These are phyloP conservation scores for Pseudopithomyces chartarum DNA, from an alignment of 2,329 filamentous ascomycete genomes.

Conservation along the genomic window DNA sequence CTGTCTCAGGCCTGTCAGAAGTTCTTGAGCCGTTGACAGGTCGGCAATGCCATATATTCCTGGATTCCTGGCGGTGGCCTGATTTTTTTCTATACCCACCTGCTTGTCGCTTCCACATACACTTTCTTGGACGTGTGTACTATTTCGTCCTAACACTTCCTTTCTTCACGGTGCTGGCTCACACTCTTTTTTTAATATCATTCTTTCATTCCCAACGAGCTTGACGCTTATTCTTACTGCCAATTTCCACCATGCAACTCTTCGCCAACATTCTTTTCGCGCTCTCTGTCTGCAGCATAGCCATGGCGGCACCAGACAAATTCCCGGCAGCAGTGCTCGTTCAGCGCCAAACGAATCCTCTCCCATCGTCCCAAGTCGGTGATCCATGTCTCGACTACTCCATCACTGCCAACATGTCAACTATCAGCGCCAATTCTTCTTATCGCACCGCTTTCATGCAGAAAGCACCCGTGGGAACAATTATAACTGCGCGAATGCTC, in stretches of 20 bases:
- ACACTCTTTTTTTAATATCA: constrained; percentile 27
- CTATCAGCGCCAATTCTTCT: constrained; percentile 52
- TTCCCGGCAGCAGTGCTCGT: constrained; percentile 24
- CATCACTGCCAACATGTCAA: constrained; percentile 54
- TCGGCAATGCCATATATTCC: constrained; percentile 34
- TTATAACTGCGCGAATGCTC: constrained; percentile 47
- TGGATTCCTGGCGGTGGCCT: constrained; percentile 35
- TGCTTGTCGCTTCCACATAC: constrained; percentile 5
- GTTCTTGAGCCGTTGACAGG: constrained; percentile 20
- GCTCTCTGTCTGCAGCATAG: constrained; percentile 30
- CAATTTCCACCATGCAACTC: constrained; percentile 29
- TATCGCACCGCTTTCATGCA: constrained; percentile 54
- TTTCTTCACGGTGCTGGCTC: constrained; percentile 37
- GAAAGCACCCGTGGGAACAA: constrained; percentile 50
- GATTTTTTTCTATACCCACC: constrained; percentile 25
- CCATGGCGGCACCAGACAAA: constrained; percentile 18
- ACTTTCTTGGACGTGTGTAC: constrained; percentile 24
- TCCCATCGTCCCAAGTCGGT: constrained; percentile 22
- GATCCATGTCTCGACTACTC: constrained; percentile 51
- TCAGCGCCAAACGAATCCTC: constrained; percentile 31
- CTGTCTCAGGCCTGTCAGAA: constrained; percentile 37
- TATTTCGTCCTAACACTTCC: constrained; percentile 17
- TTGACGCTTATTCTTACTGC: constrained; percentile 6
- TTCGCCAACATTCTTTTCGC: constrained; percentile 32
- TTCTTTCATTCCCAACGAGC: constrained; percentile 8